Conservation (phyloP, 2,329 filamentous ascomycete genomes). For the Cytospora schulzeri region DNA sequence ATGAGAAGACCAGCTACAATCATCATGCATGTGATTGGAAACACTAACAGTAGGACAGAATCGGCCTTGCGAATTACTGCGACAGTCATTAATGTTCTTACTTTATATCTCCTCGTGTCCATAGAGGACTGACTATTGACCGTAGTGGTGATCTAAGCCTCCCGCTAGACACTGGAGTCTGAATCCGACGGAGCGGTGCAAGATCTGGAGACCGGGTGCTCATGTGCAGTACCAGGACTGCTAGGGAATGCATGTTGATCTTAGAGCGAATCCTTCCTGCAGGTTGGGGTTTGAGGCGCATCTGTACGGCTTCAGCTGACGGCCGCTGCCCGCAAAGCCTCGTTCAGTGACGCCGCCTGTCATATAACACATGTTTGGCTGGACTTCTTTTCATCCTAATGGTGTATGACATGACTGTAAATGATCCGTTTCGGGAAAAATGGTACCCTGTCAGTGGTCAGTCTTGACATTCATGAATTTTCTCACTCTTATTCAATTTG, state of each 20-base stretch:
- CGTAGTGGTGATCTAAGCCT: background rate
- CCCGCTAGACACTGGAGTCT: background rate
- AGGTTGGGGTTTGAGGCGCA: background rate
- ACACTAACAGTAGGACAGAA: background rate
- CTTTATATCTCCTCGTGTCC: no score
- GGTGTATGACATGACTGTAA: background rate
- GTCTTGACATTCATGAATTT: background rate
- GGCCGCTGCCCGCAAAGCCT: slow-evolving; percentile 11
- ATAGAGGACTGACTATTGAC: background rate
- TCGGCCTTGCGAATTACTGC: no score
- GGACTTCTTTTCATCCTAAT: no score
- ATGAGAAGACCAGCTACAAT: background rate
- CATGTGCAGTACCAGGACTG: background rate
- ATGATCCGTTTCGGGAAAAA: background rate
- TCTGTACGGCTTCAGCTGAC: background rate
- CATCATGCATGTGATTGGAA: background rate
- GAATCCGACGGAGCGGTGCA: background rate
- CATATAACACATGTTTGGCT: background rate
- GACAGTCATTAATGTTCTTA: no score
- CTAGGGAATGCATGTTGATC: background rate
- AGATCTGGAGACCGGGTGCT: background rate
- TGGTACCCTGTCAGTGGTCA: background rate
- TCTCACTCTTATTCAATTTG: background rate
- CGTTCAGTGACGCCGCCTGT: slow-evolving; percentile 4
- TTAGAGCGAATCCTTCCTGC: background rate